These are phyloP conservation scores for Beauveria rudraprayagi DNA, from an alignment of 2,329 filamentous ascomycete species.

Conservation along the genomic window DNA sequence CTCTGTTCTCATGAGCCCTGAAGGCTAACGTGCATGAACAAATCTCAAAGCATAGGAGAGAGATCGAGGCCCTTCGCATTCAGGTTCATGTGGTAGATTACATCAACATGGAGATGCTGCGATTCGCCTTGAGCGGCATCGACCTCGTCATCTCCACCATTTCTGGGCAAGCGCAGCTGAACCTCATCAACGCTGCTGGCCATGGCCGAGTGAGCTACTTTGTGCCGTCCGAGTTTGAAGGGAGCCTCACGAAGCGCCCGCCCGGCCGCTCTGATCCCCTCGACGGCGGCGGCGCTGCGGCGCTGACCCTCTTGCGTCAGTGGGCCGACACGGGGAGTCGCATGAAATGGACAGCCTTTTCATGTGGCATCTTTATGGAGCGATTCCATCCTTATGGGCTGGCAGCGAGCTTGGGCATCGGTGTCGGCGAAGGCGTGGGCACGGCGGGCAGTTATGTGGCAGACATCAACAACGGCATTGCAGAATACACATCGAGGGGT, in stretches of 20 bases:
- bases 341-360: constrained; percentile 63
- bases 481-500: constrained; percentile 52
- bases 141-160: constrained; percentile 72
- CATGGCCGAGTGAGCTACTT: constrained; percentile 58
- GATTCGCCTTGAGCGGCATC: constrained; percentile 60
- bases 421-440: constrained; percentile 50
- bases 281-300: constrained; percentile 51
- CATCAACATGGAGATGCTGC: constrained; percentile 45
- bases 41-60: constrained; percentile 44
- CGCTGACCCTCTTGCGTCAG: constrained; percentile 47
- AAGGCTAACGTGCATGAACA: background rate
- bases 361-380: constrained; percentile 70
- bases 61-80: constrained; percentile 47
- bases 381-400: constrained; percentile 63
- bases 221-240: constrained; percentile 70
- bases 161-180: constrained; percentile 56
- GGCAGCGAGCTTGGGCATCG: constrained; percentile 31
- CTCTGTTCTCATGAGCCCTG: too few relatives aligned
- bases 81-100: constrained; percentile 67
- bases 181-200: constrained; percentile 64
- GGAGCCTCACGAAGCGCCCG: constrained; percentile 47
- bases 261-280: constrained; percentile 42
- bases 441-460: constrained; percentile 59
- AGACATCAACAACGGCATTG: constrained; percentile 48
- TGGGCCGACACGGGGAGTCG: constrained; percentile 35